A percentile compares a stretch with the other conserved stretches of the same genome.
Conservation (phyloP, 495 filamentous ascomycete species). For the Mytilinidion resinicola region DNA sequence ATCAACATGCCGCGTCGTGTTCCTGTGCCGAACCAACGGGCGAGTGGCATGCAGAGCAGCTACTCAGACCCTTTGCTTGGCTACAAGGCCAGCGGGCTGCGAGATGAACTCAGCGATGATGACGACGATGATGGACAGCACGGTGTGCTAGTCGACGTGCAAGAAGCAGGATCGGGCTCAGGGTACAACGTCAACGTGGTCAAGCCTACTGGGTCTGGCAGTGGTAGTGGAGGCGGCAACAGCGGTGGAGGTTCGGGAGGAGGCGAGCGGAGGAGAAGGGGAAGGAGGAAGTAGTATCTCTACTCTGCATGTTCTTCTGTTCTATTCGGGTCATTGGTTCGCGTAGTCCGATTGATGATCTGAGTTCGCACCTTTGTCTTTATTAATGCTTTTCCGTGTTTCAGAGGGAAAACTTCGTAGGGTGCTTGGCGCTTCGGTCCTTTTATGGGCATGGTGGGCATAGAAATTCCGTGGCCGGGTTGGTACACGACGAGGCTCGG, state of each 20-base stretch:
- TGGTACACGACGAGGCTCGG: too few relatives aligned
- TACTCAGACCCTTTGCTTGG: constrained; percentile 28
- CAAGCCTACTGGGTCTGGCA: not conserved
- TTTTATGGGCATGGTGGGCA: too few relatives aligned
- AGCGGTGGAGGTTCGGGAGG: not conserved
- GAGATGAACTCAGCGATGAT: constrained; percentile 22
- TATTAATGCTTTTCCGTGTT: too few relatives aligned
- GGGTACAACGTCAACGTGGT: not conserved
- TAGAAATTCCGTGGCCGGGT: too few relatives aligned
- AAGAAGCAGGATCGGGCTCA: constrained; percentile 12
- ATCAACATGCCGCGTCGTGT: constrained; percentile 23
- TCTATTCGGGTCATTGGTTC: too few relatives aligned
- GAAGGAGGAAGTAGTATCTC: not conserved
- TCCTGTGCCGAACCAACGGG: constrained; percentile 23
- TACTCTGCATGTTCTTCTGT: too few relatives aligned
- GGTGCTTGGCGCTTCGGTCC: too few relatives aligned
- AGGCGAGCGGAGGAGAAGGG: not conserved
- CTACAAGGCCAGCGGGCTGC: constrained; percentile 10
- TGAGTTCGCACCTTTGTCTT: too few relatives aligned
- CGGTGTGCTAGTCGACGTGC: constrained; percentile 29
- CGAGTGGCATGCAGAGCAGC: constrained; percentile 18
- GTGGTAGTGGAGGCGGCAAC: not conserved
- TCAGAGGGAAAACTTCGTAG: too few relatives aligned
- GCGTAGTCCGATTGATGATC: too few relatives aligned
- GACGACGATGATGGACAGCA: constrained; percentile 21